Evolutionary conservation across 176 grass and related monocot genomes (phyloP), one percentile per base, ranked within the genome.

Genomic region (Urochloa ruziziensis): DNA sequence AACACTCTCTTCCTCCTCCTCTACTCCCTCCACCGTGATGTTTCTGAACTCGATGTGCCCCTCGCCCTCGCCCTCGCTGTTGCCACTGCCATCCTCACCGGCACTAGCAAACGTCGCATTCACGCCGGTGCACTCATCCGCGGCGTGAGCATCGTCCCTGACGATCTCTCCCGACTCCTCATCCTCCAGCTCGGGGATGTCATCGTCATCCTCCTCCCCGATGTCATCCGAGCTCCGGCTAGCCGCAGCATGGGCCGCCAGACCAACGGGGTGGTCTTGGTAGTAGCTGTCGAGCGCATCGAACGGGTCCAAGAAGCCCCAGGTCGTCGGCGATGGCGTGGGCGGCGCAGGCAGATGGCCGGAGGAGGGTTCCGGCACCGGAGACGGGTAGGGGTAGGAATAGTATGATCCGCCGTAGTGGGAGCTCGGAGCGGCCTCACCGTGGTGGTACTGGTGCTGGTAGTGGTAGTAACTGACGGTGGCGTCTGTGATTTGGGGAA

Each of bases 271-370:
- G 29, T 74, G 60, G 6, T 83, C 72, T 24, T 28, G 77, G 64
- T 91, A 86, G 78, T 89, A 94, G 63, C 33, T 86, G 30, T 92
- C 77, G 4, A 88, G 85, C 19, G 86, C 66, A 13, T 97, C 69
- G 63, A 97, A 97, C 2, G 88, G 95, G 63, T 94, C 88, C 1
- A 94, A 42, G 51, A 94, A 94, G 18, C 91, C 95, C 95, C 95
- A 97, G 29, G 78, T 49, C 4, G 95, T 92, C 19, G 91, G 87
- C 48, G 92, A 89, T 3, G 90, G 89, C 23, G 83, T 72, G 4
- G 49, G 60, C 6, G 1, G 37, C 78, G 40, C 67, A 80, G 53
- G 51, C 30, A 0, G 18, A 12, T 85, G 81, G 51, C 66, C 28
- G 18, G 87, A 73, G 27, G 73, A 52, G 69, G 84, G 11, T n/a